A percentile compares a stretch with the other conserved stretches of the same genome.
These are phyloP conservation scores for Apiotrichum montevideense DNA, from an alignment of 1,284 basidiomycete genomes.

Conservation along the genomic window DNA sequence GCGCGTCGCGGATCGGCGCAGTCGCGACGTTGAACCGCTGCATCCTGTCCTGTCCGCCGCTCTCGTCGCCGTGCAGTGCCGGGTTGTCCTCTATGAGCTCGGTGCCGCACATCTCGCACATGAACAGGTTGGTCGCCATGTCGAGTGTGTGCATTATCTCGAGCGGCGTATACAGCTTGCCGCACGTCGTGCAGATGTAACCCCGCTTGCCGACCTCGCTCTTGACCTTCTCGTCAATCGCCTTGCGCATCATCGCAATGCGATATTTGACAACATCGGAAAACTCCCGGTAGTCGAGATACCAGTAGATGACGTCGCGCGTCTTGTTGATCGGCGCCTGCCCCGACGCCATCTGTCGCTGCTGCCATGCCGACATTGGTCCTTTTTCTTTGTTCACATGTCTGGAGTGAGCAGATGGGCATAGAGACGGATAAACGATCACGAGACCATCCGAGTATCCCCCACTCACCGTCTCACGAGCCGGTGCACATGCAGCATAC, in stretches of 20 bases:
- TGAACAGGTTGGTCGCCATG: slow-evolving; percentile 25
- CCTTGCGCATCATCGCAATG: slow-evolving; percentile 85
- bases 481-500: slow-evolving; percentile 74
- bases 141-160: slow-evolving; percentile 75
- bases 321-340: slow-evolving; percentile 6
- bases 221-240: slow-evolving; percentile 75
- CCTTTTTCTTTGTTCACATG: slow-evolving; percentile 44
- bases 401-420: slow-evolving; percentile 15
- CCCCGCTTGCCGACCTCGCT: slow-evolving; percentile 92
- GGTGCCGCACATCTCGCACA: slow-evolving; percentile 56
- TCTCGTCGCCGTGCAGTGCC: slow-evolving; percentile 43
- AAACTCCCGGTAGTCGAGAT: slow-evolving; percentile 90
- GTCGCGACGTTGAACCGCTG: slow-evolving; percentile 91
- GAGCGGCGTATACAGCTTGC: slow-evolving; percentile 73
- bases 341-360: slow-evolving; percentile 14
- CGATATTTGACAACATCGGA: slow-evolving; percentile 98
- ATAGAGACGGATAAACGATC: background rate
- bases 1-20: slow-evolving; percentile 72
- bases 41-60: slow-evolving; percentile 64
- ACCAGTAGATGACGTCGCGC: slow-evolving; percentile 70
- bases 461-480: slow-evolving; percentile 69
- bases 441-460: background rate
- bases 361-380: slow-evolving; percentile 26
- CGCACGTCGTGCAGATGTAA: slow-evolving; percentile 88
- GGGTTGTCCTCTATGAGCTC: slow-evolving; percentile 85